Evolutionary conservation across 345 rosid genomes (phyloP).

Genomic region (Aquilaria sinensis): DNA sequence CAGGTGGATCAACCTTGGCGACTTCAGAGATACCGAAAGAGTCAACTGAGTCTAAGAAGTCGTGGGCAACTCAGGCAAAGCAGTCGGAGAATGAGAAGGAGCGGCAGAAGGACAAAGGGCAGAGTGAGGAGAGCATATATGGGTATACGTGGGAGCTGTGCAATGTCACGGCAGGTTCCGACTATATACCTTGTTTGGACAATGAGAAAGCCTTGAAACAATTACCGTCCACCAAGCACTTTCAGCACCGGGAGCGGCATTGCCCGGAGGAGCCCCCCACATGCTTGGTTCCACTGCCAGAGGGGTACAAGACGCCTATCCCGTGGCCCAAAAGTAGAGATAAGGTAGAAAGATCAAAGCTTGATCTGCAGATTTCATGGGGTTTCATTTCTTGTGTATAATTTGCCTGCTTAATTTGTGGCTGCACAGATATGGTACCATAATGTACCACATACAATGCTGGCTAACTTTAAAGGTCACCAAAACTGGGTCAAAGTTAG

Average conservation of each 20-base stretch:
- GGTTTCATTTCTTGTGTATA: background rate
- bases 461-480: constrained; percentile 87
- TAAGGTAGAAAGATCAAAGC: constrained; percentile 38
- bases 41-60: constrained; percentile 64
- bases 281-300: constrained; percentile 63
- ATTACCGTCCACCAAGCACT: constrained; percentile 51
- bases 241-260: constrained; percentile 90
- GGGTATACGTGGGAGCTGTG: constrained; percentile 75
- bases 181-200: constrained; percentile 93
- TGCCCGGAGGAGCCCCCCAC: constrained; percentile 80
- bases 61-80: constrained; percentile 66
- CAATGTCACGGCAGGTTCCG: constrained; percentile 68
- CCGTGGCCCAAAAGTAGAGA: constrained; percentile 85
- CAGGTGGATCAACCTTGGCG: constrained; percentile 19
- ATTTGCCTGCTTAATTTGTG: constrained; percentile 10
- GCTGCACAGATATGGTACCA: constrained; percentile 81
- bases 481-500: constrained; percentile 95
- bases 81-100: constrained; percentile 75
- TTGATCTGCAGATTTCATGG: background rate
- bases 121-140: constrained; percentile 18
- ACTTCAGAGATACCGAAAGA: constrained; percentile 70
- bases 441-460: constrained; percentile 74
- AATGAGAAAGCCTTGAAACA: constrained; percentile 62
- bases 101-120: constrained; percentile 38
- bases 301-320: constrained; percentile 64